Percentiles rank a stretch among this genome's conserved stretches.
These are phyloP conservation scores for Clarireedia homoeocarpa DNA, from an alignment of 2,329 filamentous ascomycete species.

Conservation along the genomic window DNA sequence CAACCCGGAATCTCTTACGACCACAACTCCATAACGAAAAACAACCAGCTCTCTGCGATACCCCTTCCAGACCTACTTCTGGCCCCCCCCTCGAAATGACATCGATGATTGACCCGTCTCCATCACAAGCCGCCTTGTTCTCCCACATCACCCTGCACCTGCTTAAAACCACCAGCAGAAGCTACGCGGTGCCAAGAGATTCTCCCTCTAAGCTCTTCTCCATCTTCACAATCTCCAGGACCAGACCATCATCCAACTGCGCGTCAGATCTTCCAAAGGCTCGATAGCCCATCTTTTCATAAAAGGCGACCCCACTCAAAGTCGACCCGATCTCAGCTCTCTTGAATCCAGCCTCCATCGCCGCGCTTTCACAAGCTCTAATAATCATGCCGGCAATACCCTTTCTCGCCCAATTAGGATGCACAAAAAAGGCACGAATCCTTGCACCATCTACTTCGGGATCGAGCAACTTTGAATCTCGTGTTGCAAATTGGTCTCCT, in stretches of 20 bases:
- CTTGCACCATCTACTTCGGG: constrained; percentile 12
- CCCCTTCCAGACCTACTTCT: too few relatives aligned
- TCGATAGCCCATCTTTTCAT: constrained; percentile 12
- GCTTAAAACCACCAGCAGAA: background rate
- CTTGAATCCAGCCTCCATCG: constrained; percentile 11
- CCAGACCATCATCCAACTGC: constrained; percentile 11
- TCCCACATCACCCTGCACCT: too few relatives aligned
- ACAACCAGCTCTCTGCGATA: too few relatives aligned
- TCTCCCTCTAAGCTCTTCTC: constrained; percentile 9
- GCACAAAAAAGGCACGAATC: constrained; percentile 17
- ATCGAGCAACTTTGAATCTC: constrained; percentile 10
- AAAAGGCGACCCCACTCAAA: constrained; percentile 13
- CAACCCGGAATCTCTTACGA: too few relatives aligned
- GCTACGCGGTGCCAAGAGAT: background rate
- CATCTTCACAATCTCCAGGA: constrained; percentile 15
- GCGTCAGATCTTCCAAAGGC: constrained; percentile 8
- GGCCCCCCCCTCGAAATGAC: background rate
- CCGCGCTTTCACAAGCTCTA: constrained; percentile 10
- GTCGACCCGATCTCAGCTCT: constrained; percentile 15
- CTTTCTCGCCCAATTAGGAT: constrained; percentile 9
- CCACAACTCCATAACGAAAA: too few relatives aligned
- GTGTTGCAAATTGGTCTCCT: constrained; percentile 12
- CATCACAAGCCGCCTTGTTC: too few relatives aligned
- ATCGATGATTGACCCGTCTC: too few relatives aligned
- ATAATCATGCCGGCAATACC: constrained; percentile 12